Percentiles rank a stretch among this genome's conserved stretches.
phyloP scores from a whole-genome alignment of 257 asterid genomes.

The Capsicum pubescens region DNA sequence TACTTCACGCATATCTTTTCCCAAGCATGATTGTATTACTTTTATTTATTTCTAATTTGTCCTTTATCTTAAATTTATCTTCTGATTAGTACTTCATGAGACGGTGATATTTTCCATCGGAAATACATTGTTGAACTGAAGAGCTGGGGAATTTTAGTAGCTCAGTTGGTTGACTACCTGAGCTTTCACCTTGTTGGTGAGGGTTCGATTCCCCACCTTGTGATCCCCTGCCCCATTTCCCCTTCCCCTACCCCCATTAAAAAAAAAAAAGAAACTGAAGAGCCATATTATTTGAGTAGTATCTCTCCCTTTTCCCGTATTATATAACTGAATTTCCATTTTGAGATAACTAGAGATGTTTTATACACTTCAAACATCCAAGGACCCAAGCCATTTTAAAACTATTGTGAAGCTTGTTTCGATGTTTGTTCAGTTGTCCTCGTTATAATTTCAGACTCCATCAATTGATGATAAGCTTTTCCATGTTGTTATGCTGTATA shows the following conservation, averaged over 20 bases:
- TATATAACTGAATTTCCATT: not conserved
- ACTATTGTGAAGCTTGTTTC: not conserved
- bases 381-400: not conserved
- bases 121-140: not conserved
- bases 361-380: not conserved
- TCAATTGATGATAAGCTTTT: constrained; percentile 1
- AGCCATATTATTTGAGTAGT: constrained; percentile 6
- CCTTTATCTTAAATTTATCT: not conserved
- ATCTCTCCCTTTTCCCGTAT: not conserved
- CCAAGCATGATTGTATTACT: constrained; percentile 2
- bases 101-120: no score
- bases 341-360: constrained; percentile 19
- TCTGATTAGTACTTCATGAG: not conserved
- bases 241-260: no score
- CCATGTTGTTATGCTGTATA: not conserved
- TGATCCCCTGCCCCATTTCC: no score
- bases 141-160: not conserved
- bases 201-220: no score
- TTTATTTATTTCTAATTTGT: not conserved
- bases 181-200: no score
- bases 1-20: not conserved
- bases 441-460: constrained; percentile 18
- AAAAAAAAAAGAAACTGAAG: not conserved
- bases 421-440: constrained; percentile 1
- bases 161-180: no score